phyloP scores from a whole-genome alignment of 306 rosid species.

The Ammopiptanthus mongolicus region DNA sequence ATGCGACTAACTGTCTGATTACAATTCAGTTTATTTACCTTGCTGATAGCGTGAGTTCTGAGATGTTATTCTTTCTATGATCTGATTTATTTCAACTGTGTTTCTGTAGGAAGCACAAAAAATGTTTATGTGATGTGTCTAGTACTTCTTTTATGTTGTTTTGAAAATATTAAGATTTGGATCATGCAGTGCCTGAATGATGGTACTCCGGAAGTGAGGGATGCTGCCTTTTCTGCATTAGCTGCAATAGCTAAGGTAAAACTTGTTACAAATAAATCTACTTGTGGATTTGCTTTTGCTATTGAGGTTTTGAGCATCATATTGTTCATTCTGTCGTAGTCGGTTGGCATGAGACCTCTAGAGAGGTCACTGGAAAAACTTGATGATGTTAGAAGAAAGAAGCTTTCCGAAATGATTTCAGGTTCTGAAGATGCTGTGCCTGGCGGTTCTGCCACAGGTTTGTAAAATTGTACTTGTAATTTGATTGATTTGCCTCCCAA shows the following conservation, averaged over 20 bases:
- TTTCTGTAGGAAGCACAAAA: not conserved
- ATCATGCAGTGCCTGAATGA: conserved; percentile 75
- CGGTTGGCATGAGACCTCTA: conserved; percentile 95
- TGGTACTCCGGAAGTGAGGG: conserved; percentile 97
- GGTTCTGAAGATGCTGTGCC: conserved; percentile 80
- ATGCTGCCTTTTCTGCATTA: conserved; percentile 91
- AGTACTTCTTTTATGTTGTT: not conserved
- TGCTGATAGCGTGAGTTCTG: not conserved
- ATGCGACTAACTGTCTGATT: not conserved
- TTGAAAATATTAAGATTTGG: conserved; percentile 18
- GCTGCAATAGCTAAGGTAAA: conserved; percentile 93
- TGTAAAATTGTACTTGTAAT: conserved; percentile 18
- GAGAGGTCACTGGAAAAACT: conserved; percentile 95
- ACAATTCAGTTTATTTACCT: not conserved
- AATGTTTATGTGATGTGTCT: not conserved
- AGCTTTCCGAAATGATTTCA: conserved; percentile 89
- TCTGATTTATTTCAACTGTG: not conserved
- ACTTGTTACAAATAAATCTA: conserved; percentile 2
- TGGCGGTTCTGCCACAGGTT: conserved; percentile 59
- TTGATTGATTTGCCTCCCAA: not conserved
- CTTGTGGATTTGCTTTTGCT: not conserved
- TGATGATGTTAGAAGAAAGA: conserved; percentile 93
- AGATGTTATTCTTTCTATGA: not conserved
- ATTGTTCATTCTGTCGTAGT: conserved; percentile 40
- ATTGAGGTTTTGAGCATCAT: conserved; percentile 12